Evolutionary conservation across 2,329 filamentous ascomycete species (phyloP), one percentile per base, ranked within the genome.

Genomic region (Pseudocercospora musae): DNA sequence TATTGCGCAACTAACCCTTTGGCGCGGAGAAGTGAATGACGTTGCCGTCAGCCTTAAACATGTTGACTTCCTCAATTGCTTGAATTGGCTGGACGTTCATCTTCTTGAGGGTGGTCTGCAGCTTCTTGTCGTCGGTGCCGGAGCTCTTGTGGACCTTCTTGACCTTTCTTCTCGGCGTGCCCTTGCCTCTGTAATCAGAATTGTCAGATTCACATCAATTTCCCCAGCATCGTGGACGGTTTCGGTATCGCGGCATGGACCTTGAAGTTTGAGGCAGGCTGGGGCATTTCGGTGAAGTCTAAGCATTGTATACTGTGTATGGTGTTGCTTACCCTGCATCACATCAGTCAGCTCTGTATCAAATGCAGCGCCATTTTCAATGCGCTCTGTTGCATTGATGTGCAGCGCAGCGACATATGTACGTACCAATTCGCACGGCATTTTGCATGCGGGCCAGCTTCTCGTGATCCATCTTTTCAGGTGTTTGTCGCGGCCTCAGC

Each of bases 31-130:
- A 99, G 87, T 99, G 95, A 77, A 99, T 98, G 80, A 99, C 95
- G 81, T 99, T 99, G 81, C 95, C 95, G 79, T 99, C 95, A 78
- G 91, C 90, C 90, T 99, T 99, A 89, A 99, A 99, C 95, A 99
- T 99, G 89, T 99, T 99, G 80, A 99, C 95, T 86, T 99, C 95
- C 88, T 99, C 95, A 75, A 99, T 99, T 71, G 91, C 92, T 85
- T 96, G 93, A 82, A 99, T 98, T 76, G 95, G 95, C 87, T 99
- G 95, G 64, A 96, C 94, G 83, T 98, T 98, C 80, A 99, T 88
- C 90, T 99, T 99, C 91, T 99, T 99, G 72, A 99, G 87, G 67
- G 92, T 84, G 67, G 89, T 87, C 85, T 99, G 95, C 70, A 99
- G 91, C 88, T 99, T 99, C 91, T 97, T 98, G 89, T 99, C 95